Evolutionary conservation across 768 basidiomycete species (phyloP).

Genomic region (Agaricus bisporus): DNA sequence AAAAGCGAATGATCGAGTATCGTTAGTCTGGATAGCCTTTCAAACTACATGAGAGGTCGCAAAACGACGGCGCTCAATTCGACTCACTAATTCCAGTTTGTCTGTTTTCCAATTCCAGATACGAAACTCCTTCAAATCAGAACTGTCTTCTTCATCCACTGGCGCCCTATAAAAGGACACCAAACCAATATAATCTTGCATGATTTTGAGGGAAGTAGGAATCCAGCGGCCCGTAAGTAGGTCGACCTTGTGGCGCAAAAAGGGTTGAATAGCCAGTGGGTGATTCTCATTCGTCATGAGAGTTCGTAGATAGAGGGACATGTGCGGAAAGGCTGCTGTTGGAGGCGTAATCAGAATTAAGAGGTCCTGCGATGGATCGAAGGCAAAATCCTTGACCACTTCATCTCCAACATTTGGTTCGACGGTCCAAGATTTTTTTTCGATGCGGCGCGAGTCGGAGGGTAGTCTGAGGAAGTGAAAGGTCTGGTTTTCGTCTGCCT

Average conservation of each 20-base stretch:
- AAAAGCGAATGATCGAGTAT: conserved; percentile 36
- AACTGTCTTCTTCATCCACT: conserved; percentile 14
- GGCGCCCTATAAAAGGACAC: conserved; percentile 30
- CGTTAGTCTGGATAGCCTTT: conserved; percentile 22
- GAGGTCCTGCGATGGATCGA: conserved; percentile 66
- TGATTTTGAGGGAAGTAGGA: conserved; percentile 46
- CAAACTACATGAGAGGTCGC: conserved; percentile 10
- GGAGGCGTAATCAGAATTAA: conserved; percentile 43
- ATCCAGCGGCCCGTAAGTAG: conserved; percentile 19
- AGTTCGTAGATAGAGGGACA: conserved; percentile 36
- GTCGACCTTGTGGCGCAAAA: conserved; percentile 25
- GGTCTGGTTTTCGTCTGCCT: conserved; percentile 21
- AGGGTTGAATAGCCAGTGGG: conserved; percentile 30
- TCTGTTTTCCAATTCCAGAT: conserved; percentile 70
- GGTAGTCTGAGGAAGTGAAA: conserved; percentile 45
- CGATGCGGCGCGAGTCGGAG: conserved; percentile 40
- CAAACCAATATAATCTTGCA: conserved; percentile 45
- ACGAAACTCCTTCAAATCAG: conserved; percentile 34
- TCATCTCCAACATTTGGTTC: conserved; percentile 23
- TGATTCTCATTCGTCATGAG: conserved; percentile 41
- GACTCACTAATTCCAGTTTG: conserved; percentile 39
- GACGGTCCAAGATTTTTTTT: conserved; percentile 38
- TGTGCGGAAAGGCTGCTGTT: background rate
- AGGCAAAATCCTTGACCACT: conserved; percentile 47
- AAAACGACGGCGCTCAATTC: background rate